Percentiles rank a stretch among this genome's conserved stretches.
These are phyloP conservation scores for Melaleuca alternifolia DNA, from an alignment of 345 rosid species.

Conservation along the genomic window DNA sequence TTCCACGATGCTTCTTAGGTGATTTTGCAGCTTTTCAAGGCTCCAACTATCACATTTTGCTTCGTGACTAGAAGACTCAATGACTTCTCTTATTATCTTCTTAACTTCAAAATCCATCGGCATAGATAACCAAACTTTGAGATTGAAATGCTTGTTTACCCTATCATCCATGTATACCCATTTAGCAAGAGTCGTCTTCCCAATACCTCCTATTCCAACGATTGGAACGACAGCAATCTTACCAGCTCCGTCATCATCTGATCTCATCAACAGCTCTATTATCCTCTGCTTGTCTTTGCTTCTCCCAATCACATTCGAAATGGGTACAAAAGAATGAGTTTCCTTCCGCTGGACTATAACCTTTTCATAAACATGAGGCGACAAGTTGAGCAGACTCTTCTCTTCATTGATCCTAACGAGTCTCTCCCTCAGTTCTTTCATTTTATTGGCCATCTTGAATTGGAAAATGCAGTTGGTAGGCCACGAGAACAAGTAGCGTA, in stretches of 20 bases:
- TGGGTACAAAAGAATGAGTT: constrained; percentile 9
- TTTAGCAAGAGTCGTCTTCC: constrained; percentile 17
- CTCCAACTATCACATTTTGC: neutral
- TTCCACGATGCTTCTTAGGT: neutral
- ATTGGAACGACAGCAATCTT: constrained; percentile 7
- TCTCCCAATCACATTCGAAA: constrained; percentile 7
- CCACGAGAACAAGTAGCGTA: neutral
- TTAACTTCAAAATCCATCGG: neutral
- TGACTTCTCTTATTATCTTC: neutral
- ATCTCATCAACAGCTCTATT: neutral
- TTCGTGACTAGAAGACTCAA: neutral
- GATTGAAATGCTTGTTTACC: neutral
- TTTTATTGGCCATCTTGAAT: neutral
- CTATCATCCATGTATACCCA: constrained; percentile 4
- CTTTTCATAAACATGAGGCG: neutral
- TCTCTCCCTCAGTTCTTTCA: neutral
- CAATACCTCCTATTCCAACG: constrained; percentile 14
- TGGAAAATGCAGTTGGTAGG: neutral
- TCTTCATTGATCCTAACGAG: neutral
- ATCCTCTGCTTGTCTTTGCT: neutral
- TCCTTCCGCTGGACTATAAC: neutral
- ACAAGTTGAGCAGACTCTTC: neutral
- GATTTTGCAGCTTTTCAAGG: neutral
- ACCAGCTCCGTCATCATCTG: neutral
- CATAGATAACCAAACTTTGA: constrained; percentile 4